These are phyloP conservation scores for Linanthus parryae DNA, from an alignment of 148 eudicot genomes.

Conservation along the genomic window DNA sequence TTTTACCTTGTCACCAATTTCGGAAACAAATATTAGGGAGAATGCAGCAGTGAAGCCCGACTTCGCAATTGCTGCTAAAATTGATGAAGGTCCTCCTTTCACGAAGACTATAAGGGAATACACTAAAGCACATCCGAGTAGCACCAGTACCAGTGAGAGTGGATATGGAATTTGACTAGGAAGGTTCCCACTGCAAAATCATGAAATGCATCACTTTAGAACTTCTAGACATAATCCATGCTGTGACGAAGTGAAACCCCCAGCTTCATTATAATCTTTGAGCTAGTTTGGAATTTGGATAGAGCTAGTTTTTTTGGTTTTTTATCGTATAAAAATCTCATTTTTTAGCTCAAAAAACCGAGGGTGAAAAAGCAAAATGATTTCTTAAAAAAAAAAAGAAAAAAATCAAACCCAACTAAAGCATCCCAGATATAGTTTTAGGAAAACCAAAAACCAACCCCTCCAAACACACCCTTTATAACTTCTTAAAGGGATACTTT, in stretches of 20 bases:
- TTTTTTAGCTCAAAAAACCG: too few relatives aligned
- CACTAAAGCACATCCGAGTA: constrained; percentile 43
- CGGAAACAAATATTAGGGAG: constrained; percentile 81
- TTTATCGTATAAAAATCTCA: too few relatives aligned
- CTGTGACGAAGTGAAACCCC: not conserved
- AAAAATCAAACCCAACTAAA: too few relatives aligned
- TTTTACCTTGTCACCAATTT: constrained; percentile 96
- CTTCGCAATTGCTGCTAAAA: constrained; percentile 70
- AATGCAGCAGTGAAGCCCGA: constrained; percentile 97
- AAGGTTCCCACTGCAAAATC: constrained; percentile 51
- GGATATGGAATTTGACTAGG: constrained; percentile 49
- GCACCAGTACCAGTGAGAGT: constrained; percentile 55
- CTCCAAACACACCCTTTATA: too few relatives aligned
- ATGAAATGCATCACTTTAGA: constrained; percentile 22
- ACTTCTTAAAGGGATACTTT: too few relatives aligned
- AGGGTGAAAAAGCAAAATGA: too few relatives aligned
- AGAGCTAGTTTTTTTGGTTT: too few relatives aligned
- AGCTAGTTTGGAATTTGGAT: too few relatives aligned
- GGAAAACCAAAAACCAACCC: too few relatives aligned
- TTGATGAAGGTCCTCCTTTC: constrained; percentile 56
- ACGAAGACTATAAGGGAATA: constrained; percentile 49
- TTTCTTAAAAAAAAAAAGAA: too few relatives aligned
- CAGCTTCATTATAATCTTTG: not conserved
- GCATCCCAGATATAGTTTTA: too few relatives aligned
- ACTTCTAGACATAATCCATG: not conserved